Conservation (phyloP, 192 early-diverging fungal genomes). For the Phycomyces blakesleeanus region DNA sequence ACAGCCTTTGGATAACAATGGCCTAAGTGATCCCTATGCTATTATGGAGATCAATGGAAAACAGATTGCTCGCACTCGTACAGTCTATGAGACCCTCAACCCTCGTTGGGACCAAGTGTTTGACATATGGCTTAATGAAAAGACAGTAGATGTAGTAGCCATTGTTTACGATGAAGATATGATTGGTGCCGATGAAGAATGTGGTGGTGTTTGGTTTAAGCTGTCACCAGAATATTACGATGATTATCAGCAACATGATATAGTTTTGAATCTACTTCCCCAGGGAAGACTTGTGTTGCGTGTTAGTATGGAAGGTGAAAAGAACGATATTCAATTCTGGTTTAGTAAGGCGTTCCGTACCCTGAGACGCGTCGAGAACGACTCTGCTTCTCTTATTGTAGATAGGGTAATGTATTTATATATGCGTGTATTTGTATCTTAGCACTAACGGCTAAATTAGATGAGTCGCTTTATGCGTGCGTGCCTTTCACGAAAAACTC, state of each 20-base stretch:
- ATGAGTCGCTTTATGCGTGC: constrained; percentile 61
- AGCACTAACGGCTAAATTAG: constrained; percentile 24
- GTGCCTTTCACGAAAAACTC: constrained; percentile 57
- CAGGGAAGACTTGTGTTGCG: constrained; percentile 64
- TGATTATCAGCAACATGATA: constrained; percentile 64
- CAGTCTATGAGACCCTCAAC: constrained; percentile 64
- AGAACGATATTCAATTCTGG: constrained; percentile 80
- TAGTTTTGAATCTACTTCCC: constrained; percentile 65
- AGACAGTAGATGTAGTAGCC: constrained; percentile 38
- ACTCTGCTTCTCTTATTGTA: constrained; percentile 66
- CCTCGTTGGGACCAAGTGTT: constrained; percentile 83
- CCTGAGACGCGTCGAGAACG: constrained; percentile 62
- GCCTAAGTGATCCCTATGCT: constrained; percentile 62
- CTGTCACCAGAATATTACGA: constrained; percentile 51
- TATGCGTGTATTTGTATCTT: background rate
- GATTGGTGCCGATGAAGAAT: constrained; percentile 52
- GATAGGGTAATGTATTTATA: constrained; percentile 60
- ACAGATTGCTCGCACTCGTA: constrained; percentile 48
- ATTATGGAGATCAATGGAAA: constrained; percentile 50
- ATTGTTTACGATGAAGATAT: constrained; percentile 54
- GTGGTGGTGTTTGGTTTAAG: constrained; percentile 58
- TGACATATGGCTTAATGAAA: constrained; percentile 55
- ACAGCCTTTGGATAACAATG: constrained; percentile 55
- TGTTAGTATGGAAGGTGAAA: constrained; percentile 74
- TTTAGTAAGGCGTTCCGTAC: constrained; percentile 73